Conservation (phyloP, 176 grass and related monocot genomes). For the Calamus simplicifolius region DNA sequence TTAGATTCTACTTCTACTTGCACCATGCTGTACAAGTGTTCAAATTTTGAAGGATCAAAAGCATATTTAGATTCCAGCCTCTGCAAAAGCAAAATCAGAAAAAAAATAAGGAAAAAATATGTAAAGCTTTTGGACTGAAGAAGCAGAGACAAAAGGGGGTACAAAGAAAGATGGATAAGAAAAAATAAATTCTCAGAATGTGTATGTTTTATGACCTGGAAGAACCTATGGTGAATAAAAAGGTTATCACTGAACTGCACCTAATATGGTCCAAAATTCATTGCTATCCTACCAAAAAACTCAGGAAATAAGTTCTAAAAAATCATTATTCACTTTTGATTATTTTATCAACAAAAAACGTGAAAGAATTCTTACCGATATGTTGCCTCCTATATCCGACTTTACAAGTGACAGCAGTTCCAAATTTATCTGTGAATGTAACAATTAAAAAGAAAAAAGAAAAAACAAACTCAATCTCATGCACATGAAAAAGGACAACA, state of each 20-base stretch:
- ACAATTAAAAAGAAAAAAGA: constrained; percentile 2
- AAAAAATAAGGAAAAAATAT: not conserved
- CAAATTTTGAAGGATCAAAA: constrained; percentile 68
- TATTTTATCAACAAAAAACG: not conserved
- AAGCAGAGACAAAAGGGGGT: not conserved
- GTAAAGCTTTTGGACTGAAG: not conserved
- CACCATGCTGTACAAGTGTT: constrained; percentile 77
- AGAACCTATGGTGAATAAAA: no score
- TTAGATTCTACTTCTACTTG: constrained; percentile 86
- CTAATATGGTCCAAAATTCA: no score
- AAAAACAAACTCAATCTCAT: no score
- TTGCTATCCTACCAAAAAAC: no score
- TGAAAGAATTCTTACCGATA: constrained; percentile 56
- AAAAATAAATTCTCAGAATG: no score
- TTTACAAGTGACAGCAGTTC: constrained; percentile 86
- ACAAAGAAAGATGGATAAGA: constrained; percentile 9
- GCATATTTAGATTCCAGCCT: constrained; percentile 82
- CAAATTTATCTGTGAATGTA: constrained; percentile 74
- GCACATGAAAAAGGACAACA: no score
- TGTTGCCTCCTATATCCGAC: constrained; percentile 90
- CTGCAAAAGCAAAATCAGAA: constrained; percentile 25
- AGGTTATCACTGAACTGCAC: no score
- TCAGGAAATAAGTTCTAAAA: no score
- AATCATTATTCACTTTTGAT: no score
- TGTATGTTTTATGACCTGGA: no score